Evolutionary conservation across 2,329 filamentous ascomycete genomes (phyloP).

Genomic region (Phoma sp.): DNA sequence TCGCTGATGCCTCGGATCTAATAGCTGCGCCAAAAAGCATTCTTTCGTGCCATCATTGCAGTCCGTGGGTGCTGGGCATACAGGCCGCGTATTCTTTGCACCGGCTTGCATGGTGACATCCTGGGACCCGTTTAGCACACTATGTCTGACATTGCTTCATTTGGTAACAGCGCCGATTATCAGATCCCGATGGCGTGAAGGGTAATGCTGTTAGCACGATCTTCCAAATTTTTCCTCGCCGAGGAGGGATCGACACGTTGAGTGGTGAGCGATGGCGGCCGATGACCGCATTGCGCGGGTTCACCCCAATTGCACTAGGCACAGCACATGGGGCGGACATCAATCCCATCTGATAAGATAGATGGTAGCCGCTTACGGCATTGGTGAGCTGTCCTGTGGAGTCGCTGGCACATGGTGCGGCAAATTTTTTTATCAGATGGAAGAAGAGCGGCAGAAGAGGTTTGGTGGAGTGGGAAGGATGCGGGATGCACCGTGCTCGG

Average conservation of each 20-base stretch:
- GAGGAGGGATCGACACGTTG: conserved; percentile 23
- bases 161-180: conserved; percentile 23
- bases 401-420: conserved; percentile 3
- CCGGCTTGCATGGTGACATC: conserved; percentile 15
- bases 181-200: conserved; percentile 12
- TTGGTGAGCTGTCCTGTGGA: conserved; percentile 19
- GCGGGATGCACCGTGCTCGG: conserved; percentile 14
- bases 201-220: conserved; percentile 15
- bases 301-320: conserved; percentile 6
- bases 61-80: conserved; percentile 8
- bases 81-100: conserved; percentile 13
- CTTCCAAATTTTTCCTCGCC: conserved; percentile 15
- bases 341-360: conserved; percentile 43
- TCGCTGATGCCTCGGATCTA: conserved; percentile 49
- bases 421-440: conserved; percentile 35
- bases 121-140: conserved; percentile 12
- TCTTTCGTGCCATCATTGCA: conserved; percentile 12
- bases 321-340: conserved; percentile 13
- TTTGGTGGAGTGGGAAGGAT: conserved; percentile 19
- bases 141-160: conserved; percentile 21
- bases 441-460: conserved; percentile 7
- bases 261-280: conserved; percentile 13
- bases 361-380: conserved; percentile 24
- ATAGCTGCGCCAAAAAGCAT: conserved; percentile 12
- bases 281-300: conserved; percentile 23